phyloP scores from a whole-genome alignment of 495 filamentous ascomycete genomes.

The Beverwykella pulmonaria region DNA sequence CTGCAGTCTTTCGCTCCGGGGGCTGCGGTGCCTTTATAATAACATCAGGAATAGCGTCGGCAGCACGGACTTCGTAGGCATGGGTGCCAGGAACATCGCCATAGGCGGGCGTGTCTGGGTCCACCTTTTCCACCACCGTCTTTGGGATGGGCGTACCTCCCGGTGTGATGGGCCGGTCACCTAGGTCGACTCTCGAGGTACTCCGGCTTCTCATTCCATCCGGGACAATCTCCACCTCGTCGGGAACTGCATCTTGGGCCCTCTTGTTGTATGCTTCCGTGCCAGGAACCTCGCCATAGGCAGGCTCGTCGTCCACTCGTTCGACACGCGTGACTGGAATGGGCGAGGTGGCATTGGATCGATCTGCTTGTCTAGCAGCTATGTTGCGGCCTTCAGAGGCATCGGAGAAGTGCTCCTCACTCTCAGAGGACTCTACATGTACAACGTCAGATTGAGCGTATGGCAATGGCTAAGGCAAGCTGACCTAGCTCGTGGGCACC shows the following conservation, averaged over 20 bases:
- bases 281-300: conserved; percentile 65
- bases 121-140: conserved; percentile 81
- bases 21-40: conserved; percentile 56
- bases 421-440: conserved; percentile 63
- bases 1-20: conserved; percentile 52
- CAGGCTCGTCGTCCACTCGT: conserved; percentile 56
- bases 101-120: conserved; percentile 65
- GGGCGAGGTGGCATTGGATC: conserved; percentile 53
- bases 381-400: conserved; percentile 67
- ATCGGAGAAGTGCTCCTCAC: conserved; percentile 88
- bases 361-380: conserved; percentile 26
- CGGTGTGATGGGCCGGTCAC: conserved; percentile 52
- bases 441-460: conserved; percentile 1
- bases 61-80: conserved; percentile 72
- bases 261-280: conserved; percentile 62
- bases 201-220: conserved; percentile 57
- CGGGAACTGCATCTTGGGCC: conserved; percentile 64
- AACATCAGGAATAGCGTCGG: conserved; percentile 82
- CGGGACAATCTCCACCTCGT: conserved; percentile 64
- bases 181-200: conserved; percentile 46
- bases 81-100: conserved; percentile 86
- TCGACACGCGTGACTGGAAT: conserved; percentile 66
- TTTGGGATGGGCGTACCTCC: conserved; percentile 69
- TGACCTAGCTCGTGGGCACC: conserved; percentile 83
- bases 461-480: conserved; percentile 18